Evolutionary conservation across 2,329 filamentous ascomycete genomes (phyloP), one percentile per base, ranked within the genome.

Genomic region (Paecilomyces sp.): DNA sequence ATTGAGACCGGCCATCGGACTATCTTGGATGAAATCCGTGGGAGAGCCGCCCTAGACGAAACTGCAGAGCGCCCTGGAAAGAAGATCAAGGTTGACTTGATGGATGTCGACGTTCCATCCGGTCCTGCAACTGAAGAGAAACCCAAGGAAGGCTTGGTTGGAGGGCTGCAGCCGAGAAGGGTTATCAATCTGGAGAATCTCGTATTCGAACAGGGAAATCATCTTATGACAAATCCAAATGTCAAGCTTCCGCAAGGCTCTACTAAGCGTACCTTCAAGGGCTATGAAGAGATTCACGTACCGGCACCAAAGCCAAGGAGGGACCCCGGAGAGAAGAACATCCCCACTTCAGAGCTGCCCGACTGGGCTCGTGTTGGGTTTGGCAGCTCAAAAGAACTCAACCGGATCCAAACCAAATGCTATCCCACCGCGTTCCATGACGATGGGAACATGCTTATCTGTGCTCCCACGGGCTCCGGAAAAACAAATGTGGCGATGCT

Each of bases 401-500:
- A 99, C 77, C 91, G 92, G 64, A 94, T 99, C 50, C 94, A 99
- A 77, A 94, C 93, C 3, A 92, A 89, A 74, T 97, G 93, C 72
- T 99, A 87, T 71, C 90, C 91, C 1, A 87, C 90, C 2, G 94
- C 94, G 0, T 99, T 99, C 70, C 84, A 91, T 61, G 90, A 93
- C 62, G 95, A 99, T 71, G 93, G 92, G 33, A 99, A 99, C 72
- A 92, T 99, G 90, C 88, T 99, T 59, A 89, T 99, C 70, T 99
- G 94, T 74, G 95, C 94, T 6, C 94, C 94, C 1, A 99, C 94
- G 56, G 94, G 94, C 66, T 96, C 92, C 73, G 94, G 94, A 71
- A 99, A 99, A 79, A 99, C 94, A 1, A 99, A 99, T 70, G 94
- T 99, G 57, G 93, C 93, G 51, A 97, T 99, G 93, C 81, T 99